These are phyloP conservation scores for Boletus sp. DNA, from an alignment of 1,284 basidiomycete species.

Conservation along the genomic window DNA sequence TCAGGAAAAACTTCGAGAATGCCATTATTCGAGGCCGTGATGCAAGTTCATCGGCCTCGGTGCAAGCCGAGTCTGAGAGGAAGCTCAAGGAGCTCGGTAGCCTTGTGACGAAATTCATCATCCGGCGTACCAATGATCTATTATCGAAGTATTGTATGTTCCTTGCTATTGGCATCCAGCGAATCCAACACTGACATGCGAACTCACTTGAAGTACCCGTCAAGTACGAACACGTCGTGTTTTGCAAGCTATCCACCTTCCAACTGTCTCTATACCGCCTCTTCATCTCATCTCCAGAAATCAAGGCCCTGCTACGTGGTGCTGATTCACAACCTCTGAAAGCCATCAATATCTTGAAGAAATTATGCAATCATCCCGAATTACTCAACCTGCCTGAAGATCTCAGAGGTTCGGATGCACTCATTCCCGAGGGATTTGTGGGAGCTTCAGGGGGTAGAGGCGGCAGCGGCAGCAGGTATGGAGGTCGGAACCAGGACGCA, in stretches of 20 bases:
- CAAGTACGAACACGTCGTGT: conserved; percentile 99
- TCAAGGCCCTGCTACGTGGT: conserved; percentile 87
- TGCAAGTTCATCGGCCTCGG: conserved; percentile 80
- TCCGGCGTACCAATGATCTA: conserved; percentile 94
- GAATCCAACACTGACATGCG: conserved; percentile 7
- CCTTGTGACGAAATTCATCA: conserved; percentile 94
- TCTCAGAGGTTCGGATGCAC: conserved; percentile 77
- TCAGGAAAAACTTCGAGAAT: conserved; percentile 95
- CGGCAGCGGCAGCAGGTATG: conserved; percentile 30
- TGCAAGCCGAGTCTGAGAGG: conserved; percentile 81
- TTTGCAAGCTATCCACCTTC: conserved; percentile 86
- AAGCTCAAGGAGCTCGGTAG: conserved; percentile 93
- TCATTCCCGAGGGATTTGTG: conserved; percentile 82
- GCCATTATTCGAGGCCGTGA: conserved; percentile 93
- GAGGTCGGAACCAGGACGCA: conserved; percentile 44
- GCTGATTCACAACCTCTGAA: conserved; percentile 93
- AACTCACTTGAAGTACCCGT: conserved; percentile 71
- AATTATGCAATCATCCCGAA: conserved; percentile 97
- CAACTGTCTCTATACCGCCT: conserved; percentile 88
- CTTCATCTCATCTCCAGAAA: conserved; percentile 94
- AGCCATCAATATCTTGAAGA: conserved; percentile 95
- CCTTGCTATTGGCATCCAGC: background rate
- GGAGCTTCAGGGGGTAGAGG: conserved; percentile 44
- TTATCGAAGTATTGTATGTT: conserved; percentile 92
- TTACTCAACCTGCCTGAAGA: conserved; percentile 86